Conservation (phyloP, 2,329 filamentous ascomycete species). For the Aschersonia sp. region DNA sequence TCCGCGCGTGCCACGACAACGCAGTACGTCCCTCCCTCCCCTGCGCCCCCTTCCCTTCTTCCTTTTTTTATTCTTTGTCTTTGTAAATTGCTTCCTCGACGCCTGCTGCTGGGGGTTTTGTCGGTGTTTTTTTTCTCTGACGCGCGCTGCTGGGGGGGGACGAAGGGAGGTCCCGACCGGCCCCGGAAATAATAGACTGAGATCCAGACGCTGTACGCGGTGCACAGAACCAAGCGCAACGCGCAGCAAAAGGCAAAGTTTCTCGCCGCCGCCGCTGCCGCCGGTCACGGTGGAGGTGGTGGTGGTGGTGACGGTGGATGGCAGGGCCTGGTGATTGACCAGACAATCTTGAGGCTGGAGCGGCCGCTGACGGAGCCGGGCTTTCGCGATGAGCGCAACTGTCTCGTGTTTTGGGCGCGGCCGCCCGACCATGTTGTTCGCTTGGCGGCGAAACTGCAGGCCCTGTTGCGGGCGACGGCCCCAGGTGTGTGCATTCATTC, state of each 20-base stretch:
- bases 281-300: no score
- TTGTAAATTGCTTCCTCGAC: no score
- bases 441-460: slow-evolving; percentile 56
- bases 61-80: no score
- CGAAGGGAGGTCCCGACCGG: background rate
- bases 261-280: slow-evolving; percentile 45
- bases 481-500: slow-evolving; percentile 42
- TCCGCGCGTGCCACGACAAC: slow-evolving; percentile 50
- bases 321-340: slow-evolving; percentile 57
- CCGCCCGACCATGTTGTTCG: slow-evolving; percentile 58
- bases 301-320: no score
- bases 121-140: no score
- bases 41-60: background rate
- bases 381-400: slow-evolving; percentile 64
- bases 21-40: slow-evolving; percentile 34
- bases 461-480: slow-evolving; percentile 44
- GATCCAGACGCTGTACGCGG: slow-evolving; percentile 58
- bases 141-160: no score
- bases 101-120: no score
- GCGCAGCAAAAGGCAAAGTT: slow-evolving; percentile 62
- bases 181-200: slow-evolving; percentile 28
- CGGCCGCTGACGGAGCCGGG: slow-evolving; percentile 48
- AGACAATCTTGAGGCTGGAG: slow-evolving; percentile 56
- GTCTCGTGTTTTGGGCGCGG: slow-evolving; percentile 77
- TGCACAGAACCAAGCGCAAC: slow-evolving; percentile 64